Conservation (phyloP, 2,329 filamentous ascomycete genomes). For the Claviceps arundinis region DNA sequence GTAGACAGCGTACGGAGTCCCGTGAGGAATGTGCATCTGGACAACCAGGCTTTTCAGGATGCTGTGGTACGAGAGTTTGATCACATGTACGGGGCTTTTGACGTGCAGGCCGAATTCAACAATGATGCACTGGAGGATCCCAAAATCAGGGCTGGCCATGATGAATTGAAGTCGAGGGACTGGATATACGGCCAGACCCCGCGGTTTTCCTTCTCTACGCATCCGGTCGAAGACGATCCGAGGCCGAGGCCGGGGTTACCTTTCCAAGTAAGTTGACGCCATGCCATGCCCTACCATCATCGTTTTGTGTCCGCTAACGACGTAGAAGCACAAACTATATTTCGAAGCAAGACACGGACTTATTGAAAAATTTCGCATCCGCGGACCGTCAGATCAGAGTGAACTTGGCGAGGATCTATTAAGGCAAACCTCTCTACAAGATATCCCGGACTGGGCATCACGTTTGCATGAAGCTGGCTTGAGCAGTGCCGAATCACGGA, state of each 20-base stretch:
- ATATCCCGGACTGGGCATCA: conserved; percentile 15
- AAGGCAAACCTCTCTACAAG: conserved; percentile 4
- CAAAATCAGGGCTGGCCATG: conserved; percentile 29
- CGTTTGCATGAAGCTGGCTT: conserved; percentile 15
- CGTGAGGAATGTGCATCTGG: conserved; percentile 63
- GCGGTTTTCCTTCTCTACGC: conserved; percentile 58
- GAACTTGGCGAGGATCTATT: neutral
- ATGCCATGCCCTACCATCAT: neutral
- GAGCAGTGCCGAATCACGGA: conserved; percentile 9
- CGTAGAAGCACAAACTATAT: conserved; percentile 16
- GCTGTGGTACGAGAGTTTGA: conserved; percentile 54
- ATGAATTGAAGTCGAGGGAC: conserved; percentile 37
- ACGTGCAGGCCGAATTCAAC: conserved; percentile 29
- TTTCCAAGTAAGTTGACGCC: conserved; percentile 24
- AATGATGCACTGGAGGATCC: conserved; percentile 33
- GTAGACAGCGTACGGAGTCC: conserved; percentile 84
- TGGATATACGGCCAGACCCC: conserved; percentile 86
- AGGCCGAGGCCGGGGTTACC: conserved; percentile 39
- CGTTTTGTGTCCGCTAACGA: neutral
- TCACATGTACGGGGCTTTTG: conserved; percentile 44
- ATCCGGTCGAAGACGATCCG: conserved; percentile 44
- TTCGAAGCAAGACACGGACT: conserved; percentile 25
- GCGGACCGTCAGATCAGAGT: conserved; percentile 5
- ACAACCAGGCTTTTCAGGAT: conserved; percentile 29
- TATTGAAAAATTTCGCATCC: conserved; percentile 20